Evolutionary conservation across 352 stramenopile species (phyloP).

Genomic region (Globisporangium parvum): DNA sequence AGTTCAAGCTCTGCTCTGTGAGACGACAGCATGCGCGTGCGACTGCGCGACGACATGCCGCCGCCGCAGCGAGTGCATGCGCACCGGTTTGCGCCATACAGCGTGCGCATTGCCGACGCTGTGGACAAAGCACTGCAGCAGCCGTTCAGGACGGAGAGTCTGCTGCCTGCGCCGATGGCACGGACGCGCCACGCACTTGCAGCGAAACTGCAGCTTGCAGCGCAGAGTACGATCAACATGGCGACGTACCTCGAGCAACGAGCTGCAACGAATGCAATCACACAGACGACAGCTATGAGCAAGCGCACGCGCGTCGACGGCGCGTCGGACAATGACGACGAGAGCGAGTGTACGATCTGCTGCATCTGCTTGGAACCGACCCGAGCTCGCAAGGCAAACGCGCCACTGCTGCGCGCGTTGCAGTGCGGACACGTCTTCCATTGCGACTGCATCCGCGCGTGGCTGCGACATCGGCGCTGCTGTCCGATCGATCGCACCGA

Average conservation of each 20-base stretch:
- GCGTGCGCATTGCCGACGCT: background rate
- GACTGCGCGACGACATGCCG: no score
- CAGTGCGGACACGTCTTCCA: constrained; percentile 31
- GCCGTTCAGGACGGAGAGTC: background rate
- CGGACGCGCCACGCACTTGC: constrained; percentile 1
- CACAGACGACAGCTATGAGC: no score
- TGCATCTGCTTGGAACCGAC: constrained; percentile 28
- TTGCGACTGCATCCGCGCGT: constrained; percentile 20
- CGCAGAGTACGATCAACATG: constrained; percentile 11
- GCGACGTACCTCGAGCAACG: constrained; percentile 8
- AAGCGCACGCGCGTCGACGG: background rate
- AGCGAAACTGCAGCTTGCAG: constrained; percentile 7
- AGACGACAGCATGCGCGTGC: background rate
- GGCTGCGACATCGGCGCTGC: constrained; percentile 19
- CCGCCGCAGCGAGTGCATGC: background rate
- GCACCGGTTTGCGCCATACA: constrained; percentile 2
- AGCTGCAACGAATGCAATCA: background rate
- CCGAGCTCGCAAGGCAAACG: background rate
- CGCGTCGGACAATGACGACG: background rate
- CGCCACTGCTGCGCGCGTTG: constrained; percentile 11
- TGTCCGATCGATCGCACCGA: constrained; percentile 27
- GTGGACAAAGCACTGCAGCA: constrained; percentile 11
- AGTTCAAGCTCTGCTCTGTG: no score
- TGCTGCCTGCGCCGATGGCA: background rate
- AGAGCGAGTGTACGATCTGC: constrained; percentile 3